Base-by-base conservation (phyloP, 495 filamentous ascomycete genomes). In the Neurospora sp. region DNA sequence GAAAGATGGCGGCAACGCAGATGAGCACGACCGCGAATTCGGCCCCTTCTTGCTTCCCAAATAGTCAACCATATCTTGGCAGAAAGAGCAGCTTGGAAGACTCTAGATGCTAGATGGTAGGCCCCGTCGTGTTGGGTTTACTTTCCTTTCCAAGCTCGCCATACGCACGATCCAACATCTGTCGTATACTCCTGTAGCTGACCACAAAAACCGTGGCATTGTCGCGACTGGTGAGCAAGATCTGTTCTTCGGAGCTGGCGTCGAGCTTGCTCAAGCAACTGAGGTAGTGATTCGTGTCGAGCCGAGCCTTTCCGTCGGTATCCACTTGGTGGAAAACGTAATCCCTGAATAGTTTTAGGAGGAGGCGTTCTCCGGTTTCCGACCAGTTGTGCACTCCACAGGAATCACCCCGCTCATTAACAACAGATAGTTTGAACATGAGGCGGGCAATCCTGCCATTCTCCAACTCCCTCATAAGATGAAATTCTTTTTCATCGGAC, bases 241-340 rank as follows among this genome's bases (percentile, higher is more conserved):
- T 87, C 84, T 88, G 91, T 81, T 99, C 96, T 38, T 97, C 94
- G 39, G 88, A 84, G 9, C 94, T 94, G 3, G 93, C 94, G 82
- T 99, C 96, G 68, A 99, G 84, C 80, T 97, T 97, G 81, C 94
- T 97, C 76, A 99, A 76, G 78, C 90, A 93, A 39, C 84, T 85
- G 22, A 98, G 76, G 53, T 98, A 90, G 82, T 98, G 94, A 0
- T 90, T 94, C 38, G 98, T 85, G 77, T 96, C 91, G 4, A 96
- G 82, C 8, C 92, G 90, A 0, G 96, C 91, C 27, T 92, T 90
- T 14, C 92, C 93, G 73, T 93, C 87, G 37, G 88, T 86, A 76
- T 98, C 93, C 35, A 97, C 93, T 72, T 95, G 93, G 80, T 99
- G 96, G 82, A 98, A 99, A 70, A 98, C 91, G 73, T 96, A 98